Evolutionary conservation across 768 basidiomycete genomes (phyloP).

Genomic region (Pisolithus orientalis): DNA sequence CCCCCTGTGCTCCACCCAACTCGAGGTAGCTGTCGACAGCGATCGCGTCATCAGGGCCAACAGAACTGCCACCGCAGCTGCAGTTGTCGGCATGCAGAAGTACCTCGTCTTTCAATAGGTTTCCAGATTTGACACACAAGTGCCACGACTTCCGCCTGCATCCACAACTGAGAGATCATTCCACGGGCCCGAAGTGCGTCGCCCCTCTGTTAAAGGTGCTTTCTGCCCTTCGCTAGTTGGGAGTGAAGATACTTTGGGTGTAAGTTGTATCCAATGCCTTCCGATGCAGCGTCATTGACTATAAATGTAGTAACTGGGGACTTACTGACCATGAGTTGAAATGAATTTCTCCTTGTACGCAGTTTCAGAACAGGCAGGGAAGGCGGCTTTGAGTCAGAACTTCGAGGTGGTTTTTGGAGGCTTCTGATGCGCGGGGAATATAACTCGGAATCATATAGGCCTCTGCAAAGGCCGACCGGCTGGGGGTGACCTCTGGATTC

Average conservation of each 20-base stretch:
- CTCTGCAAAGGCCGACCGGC: conserved; percentile 37
- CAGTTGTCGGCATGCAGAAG: conserved; percentile 78
- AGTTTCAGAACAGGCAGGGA: conserved; percentile 28
- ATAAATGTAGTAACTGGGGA: conserved; percentile 55
- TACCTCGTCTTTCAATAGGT: conserved; percentile 21
- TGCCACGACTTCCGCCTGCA: conserved; percentile 38
- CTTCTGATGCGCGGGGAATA: conserved; percentile 51
- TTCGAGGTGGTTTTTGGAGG: conserved; percentile 49
- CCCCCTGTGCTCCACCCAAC: not conserved
- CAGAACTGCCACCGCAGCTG: conserved; percentile 41
- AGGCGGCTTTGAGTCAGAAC: conserved; percentile 48
- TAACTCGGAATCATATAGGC: conserved; percentile 60
- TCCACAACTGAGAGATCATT: conserved; percentile 49
- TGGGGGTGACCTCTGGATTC: conserved; percentile 66
- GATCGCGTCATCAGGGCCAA: conserved; percentile 38
- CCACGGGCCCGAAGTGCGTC: too few species aligned
- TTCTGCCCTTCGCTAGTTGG: conserved; percentile 40
- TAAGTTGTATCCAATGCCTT: conserved; percentile 24
- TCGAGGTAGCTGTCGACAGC: conserved; percentile 46
- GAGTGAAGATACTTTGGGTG: conserved; percentile 62
- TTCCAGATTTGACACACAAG: conserved; percentile 1
- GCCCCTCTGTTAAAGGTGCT: conserved; percentile 26
- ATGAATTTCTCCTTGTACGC: conserved; percentile 59
- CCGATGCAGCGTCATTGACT: not conserved
- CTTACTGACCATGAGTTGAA: conserved; percentile 57